Conservation (phyloP, 2,329 filamentous ascomycete species). For the Sporothrix brasiliensis region DNA sequence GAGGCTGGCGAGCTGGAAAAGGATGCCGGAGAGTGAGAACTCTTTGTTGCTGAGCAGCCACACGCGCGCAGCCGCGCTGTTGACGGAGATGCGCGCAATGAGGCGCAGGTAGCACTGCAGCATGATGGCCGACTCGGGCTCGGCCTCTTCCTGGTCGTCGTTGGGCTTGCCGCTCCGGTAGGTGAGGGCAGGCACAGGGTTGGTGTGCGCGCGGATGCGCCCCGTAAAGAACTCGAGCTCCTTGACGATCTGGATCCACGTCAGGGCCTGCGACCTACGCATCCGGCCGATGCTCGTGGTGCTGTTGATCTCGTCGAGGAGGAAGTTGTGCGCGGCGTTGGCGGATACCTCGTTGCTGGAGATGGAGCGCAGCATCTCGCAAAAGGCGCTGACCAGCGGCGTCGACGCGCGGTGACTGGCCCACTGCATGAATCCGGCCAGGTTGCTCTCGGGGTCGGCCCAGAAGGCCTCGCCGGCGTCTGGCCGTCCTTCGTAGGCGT, state of each 20-base stretch:
- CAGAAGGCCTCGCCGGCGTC: slow-evolving; percentile 89
- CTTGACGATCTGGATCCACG: slow-evolving; percentile 89
- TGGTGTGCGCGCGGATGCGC: slow-evolving; percentile 73
- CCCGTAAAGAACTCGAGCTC: slow-evolving; percentile 84
- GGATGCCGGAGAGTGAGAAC: slow-evolving; percentile 70
- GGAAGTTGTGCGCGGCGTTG: slow-evolving; percentile 80
- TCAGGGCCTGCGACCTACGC: slow-evolving; percentile 79
- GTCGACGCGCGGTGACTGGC: slow-evolving; percentile 93
- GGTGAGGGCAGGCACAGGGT: slow-evolving; percentile 55
- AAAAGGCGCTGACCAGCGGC: slow-evolving; percentile 93
- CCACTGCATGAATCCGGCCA: slow-evolving; percentile 95
- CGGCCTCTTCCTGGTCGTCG: slow-evolving; percentile 71
- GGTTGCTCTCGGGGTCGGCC: slow-evolving; percentile 87
- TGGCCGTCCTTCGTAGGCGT: slow-evolving; percentile 81
- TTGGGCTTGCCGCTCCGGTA: slow-evolving; percentile 64
- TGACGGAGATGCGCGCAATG: slow-evolving; percentile 76
- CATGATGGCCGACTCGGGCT: slow-evolving; percentile 95
- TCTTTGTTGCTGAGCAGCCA: slow-evolving; percentile 67
- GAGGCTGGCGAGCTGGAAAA: slow-evolving; percentile 78
- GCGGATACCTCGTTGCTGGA: slow-evolving; percentile 82
- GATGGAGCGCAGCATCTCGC: slow-evolving; percentile 90
- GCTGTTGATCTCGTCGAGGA: slow-evolving; percentile 80
- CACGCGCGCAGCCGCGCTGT: slow-evolving; percentile 71
- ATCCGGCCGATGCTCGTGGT: slow-evolving; percentile 68
- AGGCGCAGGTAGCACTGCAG: slow-evolving; percentile 90